phyloP scores from a whole-genome alignment of 2,329 filamentous ascomycete species.

The Fonsecaea pugnacius region DNA sequence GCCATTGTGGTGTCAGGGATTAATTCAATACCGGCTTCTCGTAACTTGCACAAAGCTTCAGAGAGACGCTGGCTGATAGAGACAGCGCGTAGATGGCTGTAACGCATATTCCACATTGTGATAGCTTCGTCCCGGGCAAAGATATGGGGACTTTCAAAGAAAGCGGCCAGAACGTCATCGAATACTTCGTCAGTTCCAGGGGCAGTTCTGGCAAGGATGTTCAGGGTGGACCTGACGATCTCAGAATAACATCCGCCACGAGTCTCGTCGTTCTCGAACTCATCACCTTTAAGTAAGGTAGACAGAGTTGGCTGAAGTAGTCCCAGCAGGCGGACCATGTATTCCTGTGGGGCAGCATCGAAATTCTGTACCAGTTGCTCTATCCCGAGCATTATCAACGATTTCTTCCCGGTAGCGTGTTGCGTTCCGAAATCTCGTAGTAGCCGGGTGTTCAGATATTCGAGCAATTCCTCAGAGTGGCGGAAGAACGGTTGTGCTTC shows the following conservation, averaged over 20 bases:
- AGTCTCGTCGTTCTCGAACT: neutral
- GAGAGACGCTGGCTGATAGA: constrained; percentile 70
- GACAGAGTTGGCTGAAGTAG: constrained; percentile 35
- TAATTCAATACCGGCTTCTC: constrained; percentile 2
- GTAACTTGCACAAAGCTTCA: constrained; percentile 54
- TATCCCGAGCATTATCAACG: neutral
- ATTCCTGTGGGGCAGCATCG: neutral
- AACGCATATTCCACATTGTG: constrained; percentile 71
- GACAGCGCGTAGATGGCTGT: constrained; percentile 63
- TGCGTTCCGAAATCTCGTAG: constrained; percentile 11
- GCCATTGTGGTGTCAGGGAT: neutral
- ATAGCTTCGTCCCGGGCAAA: constrained; percentile 58
- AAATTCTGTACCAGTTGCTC: neutral
- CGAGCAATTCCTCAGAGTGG: constrained; percentile 24
- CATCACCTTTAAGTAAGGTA: constrained; percentile 44
- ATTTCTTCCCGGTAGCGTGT: neutral
- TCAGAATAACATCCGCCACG: neutral
- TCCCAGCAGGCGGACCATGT: neutral
- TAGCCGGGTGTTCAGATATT: constrained; percentile 13
- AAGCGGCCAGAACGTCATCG: constrained; percentile 56
- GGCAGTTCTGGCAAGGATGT: neutral
- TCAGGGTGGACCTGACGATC: neutral
- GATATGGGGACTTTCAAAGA: constrained; percentile 58
- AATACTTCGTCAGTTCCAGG: constrained; percentile 55
- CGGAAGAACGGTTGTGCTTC: constrained; percentile 4